Evolutionary conservation across 2,329 filamentous ascomycete species (phyloP), one percentile per base, ranked within the genome.

Genomic region (Aspergillus terreus): DNA sequence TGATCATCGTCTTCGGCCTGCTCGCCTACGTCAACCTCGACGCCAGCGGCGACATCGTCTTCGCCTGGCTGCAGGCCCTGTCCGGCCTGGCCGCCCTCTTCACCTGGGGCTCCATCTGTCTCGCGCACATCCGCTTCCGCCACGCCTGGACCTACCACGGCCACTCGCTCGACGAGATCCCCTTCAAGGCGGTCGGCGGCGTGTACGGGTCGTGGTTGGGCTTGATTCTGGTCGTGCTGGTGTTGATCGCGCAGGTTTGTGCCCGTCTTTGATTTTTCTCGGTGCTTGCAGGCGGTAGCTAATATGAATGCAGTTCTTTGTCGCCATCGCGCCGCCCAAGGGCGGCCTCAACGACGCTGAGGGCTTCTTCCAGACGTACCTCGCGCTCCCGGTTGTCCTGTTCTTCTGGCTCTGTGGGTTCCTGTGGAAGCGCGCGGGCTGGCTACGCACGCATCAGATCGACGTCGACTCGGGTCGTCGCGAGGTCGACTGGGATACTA

Each of bases 41-140:
- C 4, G 68, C 77, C 1, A 69, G 71, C 0, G 82, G 82, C 40
- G 64, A 69, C 4, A 66, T 72, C 0, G 78, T 86, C 12, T 85
- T 87, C 49, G 76, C 81, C 56, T 87, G 84, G 84, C 78, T 87
- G 2, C 77, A 82, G 23, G 81, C 84, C 5, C 72, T 87, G 11
- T 85, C 83, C 2, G 84, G 82, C 49, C 76, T 87, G 1, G 79
- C 80, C 11, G 78, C 82, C 21, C 76, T 87, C 42, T 86, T 86
- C 67, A 82, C 83, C 14, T 87, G 84, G 84, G 82, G 77, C 19
- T 82, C 79, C 43, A 85, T 87, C 60, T 85, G 82, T 64, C 65
- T 84, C 15, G 78, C 83, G 2, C 86, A 88, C 61, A 86, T 88
- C 63, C 83, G 85, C 17, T 87, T 86, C 78, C 82, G 84, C 35